phyloP scores from a whole-genome alignment of 345 rosid species.

The Aethionema arabicum region DNA sequence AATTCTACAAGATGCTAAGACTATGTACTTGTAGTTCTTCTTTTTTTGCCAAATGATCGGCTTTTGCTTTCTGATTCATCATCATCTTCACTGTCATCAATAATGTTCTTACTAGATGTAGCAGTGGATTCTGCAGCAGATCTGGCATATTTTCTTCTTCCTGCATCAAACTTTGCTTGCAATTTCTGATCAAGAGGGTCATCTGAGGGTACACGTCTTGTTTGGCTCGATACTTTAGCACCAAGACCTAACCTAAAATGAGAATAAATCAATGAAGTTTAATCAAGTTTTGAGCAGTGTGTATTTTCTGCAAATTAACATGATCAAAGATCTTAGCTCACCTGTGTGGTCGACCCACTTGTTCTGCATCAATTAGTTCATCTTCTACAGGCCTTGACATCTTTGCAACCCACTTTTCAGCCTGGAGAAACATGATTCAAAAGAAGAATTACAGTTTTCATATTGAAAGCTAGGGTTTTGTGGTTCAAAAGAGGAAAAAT shows the following conservation, averaged over 20 bases:
- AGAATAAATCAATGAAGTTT: not conserved
- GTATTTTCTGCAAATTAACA: not conserved
- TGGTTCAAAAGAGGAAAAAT: not conserved
- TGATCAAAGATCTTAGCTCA: constrained; percentile 20
- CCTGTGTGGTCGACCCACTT: constrained; percentile 51
- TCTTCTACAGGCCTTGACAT: constrained; percentile 49
- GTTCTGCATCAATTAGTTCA: constrained; percentile 43
- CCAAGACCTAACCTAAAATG: constrained; percentile 62
- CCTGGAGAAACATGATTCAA: constrained; percentile 37
- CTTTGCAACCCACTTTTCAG: constrained; percentile 66
- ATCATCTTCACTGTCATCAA: constrained; percentile 40
- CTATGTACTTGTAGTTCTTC: too few species aligned
- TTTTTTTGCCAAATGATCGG: too few species aligned
- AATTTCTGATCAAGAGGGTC: constrained; percentile 60
- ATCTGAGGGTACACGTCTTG: constrained; percentile 39
- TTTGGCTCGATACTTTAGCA: constrained; percentile 47
- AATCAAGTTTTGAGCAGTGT: constrained; percentile 1
- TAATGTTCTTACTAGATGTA: constrained; percentile 15
- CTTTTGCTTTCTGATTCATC: too few species aligned
- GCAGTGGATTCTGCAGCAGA: constrained; percentile 25
- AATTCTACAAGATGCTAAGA: too few species aligned
- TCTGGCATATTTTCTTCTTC: constrained; percentile 52
- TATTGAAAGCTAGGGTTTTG: not conserved
- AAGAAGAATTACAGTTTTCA: not conserved
- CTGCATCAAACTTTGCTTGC: constrained; percentile 55